Conservation (phyloP, 345 rosid species). For the Ceriops zippeliana region DNA sequence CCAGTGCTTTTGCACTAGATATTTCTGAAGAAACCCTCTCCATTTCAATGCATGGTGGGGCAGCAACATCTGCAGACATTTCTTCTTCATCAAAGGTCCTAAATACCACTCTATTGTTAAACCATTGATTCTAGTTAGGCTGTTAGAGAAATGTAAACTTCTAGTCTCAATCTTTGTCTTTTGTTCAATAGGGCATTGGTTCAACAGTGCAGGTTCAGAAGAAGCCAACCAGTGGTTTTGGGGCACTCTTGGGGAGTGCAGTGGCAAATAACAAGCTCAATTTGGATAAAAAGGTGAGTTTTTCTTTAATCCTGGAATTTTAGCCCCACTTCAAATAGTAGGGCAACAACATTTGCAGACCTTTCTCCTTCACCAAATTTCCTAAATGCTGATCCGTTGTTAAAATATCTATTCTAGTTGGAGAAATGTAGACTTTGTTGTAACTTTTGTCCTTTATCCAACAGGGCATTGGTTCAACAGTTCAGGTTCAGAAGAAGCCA, state of each 20-base stretch:
- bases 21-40: conserved; percentile 10
- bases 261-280: conserved; percentile 45
- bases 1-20: conserved; percentile 7
- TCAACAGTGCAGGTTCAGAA: conserved; percentile 50
- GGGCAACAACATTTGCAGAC: no score
- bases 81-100: conserved; percentile 41
- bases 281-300: conserved; percentile 42
- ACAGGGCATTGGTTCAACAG: conserved; percentile 52
- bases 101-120: no score
- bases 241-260: conserved; percentile 46
- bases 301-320: not conserved
- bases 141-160: no score
- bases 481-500: conserved; percentile 58
- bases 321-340: no score
- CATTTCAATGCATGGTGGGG: conserved; percentile 23
- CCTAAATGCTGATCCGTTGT: no score
- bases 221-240: conserved; percentile 59
- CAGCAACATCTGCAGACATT: conserved; percentile 16
- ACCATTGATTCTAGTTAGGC: no score
- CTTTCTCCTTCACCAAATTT: no score
- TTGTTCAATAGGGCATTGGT: conserved; percentile 42
- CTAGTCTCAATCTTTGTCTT: not conserved
- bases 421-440: conserved; percentile 3
- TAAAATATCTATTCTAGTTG: not conserved
- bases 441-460: conserved; percentile 13